Conservation (phyloP, 2,329 filamentous ascomycete genomes). For the Beauveria australis region DNA sequence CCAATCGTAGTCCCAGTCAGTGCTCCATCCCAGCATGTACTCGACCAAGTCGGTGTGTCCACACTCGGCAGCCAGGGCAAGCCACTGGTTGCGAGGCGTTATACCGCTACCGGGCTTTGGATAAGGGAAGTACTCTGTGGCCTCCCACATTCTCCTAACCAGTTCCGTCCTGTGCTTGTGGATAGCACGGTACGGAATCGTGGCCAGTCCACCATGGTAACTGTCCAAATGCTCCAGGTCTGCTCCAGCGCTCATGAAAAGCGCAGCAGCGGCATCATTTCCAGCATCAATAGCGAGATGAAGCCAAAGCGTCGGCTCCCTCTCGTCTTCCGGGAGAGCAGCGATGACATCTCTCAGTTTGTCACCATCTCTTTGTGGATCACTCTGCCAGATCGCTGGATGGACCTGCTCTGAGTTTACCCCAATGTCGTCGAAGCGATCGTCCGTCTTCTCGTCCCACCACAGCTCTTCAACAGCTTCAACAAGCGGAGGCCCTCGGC, state of each 20-base stretch:
- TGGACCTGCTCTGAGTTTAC: neutral
- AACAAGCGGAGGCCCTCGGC: neutral
- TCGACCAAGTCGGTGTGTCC: neutral
- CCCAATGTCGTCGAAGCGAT: neutral
- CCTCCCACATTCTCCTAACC: neutral
- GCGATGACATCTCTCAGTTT: neutral
- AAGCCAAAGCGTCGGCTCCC: neutral
- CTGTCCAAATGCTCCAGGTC: neutral
- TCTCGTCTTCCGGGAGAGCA: neutral
- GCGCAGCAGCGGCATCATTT: neutral
- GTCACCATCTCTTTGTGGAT: neutral
- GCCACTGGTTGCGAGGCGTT: neutral
- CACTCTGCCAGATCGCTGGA: neutral
- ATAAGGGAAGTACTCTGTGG: neutral
- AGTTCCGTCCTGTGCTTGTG: neutral
- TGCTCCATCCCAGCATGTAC: neutral
- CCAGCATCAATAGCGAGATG: neutral
- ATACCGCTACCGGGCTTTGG: neutral
- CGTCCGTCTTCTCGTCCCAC: neutral
- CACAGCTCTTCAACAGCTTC: neutral
- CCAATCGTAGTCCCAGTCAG: neutral
- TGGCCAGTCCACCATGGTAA: neutral
- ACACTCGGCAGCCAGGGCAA: neutral
- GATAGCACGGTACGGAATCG: neutral
- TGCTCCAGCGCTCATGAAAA: neutral